Conservation (phyloP, 371 early-diverging fungal species). For the Saksenaea oblongispora region DNA sequence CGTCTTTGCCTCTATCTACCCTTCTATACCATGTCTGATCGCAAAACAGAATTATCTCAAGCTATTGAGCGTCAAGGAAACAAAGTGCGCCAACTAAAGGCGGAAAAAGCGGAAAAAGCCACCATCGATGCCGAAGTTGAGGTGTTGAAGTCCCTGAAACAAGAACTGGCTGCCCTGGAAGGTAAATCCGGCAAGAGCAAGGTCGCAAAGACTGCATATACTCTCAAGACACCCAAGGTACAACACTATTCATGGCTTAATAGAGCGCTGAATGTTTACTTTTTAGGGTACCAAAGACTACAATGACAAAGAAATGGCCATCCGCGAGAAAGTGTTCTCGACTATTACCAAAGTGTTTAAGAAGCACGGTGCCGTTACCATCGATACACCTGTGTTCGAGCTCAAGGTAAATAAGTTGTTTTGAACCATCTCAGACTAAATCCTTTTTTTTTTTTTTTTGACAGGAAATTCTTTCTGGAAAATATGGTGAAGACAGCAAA, state of each 20-base stretch:
- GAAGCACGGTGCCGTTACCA: constrained; percentile 96
- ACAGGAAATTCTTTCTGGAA: constrained; percentile 90
- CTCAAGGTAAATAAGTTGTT: constrained; percentile 53
- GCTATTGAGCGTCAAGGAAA: constrained; percentile 64
- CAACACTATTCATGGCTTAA: not conserved
- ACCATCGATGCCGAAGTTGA: constrained; percentile 61
- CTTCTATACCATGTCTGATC: constrained; percentile 27
- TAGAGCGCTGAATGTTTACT: not conserved
- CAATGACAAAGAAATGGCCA: constrained; percentile 89
- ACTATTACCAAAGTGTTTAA: constrained; percentile 88
- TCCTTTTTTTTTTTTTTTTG: not conserved
- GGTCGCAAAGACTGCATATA: constrained; percentile 43
- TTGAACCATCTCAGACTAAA: constrained; percentile 5
- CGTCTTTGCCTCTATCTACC: no score
- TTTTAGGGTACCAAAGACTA: constrained; percentile 92
- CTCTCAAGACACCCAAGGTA: constrained; percentile 33
- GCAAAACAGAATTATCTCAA: constrained; percentile 49
- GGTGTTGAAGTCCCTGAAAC: constrained; percentile 61
- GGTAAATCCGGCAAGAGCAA: constrained; percentile 24
- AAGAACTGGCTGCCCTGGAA: constrained; percentile 53
- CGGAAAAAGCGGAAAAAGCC: constrained; percentile 58
- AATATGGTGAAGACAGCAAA: constrained; percentile 99
- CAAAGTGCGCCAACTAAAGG: constrained; percentile 64
- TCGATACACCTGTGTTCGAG: constrained; percentile 99
- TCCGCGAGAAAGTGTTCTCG: constrained; percentile 87